Conservation (phyloP, 2,329 filamentous ascomycete species). For the Drechmeria coniospora region DNA sequence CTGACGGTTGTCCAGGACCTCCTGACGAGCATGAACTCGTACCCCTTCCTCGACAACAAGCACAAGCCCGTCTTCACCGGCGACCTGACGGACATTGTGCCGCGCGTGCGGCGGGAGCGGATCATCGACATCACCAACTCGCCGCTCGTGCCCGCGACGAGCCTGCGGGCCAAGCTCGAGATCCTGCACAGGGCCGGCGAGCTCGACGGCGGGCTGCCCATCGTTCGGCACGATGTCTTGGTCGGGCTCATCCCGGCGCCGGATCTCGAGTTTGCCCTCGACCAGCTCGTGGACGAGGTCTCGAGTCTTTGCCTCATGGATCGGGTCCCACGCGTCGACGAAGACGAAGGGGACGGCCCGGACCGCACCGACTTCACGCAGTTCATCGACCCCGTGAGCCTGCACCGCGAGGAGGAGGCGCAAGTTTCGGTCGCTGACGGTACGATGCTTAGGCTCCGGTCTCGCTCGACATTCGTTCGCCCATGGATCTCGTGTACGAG, state of each 20-base stretch:
- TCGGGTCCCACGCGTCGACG: slow-evolving; percentile 44
- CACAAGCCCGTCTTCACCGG: slow-evolving; percentile 81
- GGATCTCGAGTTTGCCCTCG: slow-evolving; percentile 83
- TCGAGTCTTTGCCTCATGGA: slow-evolving; percentile 71
- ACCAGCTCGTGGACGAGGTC: slow-evolving; percentile 64
- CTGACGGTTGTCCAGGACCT: slow-evolving; percentile 45
- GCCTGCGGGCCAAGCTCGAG: slow-evolving; percentile 68
- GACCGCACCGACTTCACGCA: slow-evolving; percentile 76
- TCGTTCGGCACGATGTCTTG: slow-evolving; percentile 62
- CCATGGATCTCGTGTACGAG: slow-evolving; percentile 92
- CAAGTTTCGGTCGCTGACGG: slow-evolving; percentile 6
- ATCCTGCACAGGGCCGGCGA: slow-evolving; percentile 73
- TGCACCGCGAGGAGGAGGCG: not conserved
- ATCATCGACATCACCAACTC: slow-evolving; percentile 81
- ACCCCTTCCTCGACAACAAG: slow-evolving; percentile 95
- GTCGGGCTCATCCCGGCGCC: slow-evolving; percentile 88
- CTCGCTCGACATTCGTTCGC: slow-evolving; percentile 71
- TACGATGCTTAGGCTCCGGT: slow-evolving; percentile 60
- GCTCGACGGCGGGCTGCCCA: slow-evolving; percentile 80
- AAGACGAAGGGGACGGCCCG: slow-evolving; percentile 41
- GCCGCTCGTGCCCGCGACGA: slow-evolving; percentile 60
- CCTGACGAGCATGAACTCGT: slow-evolving; percentile 91
- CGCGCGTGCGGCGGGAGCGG: slow-evolving; percentile 56
- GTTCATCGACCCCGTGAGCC: slow-evolving; percentile 70
- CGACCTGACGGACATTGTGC: slow-evolving; percentile 74